Conservation (phyloP, 345 rosid species). For the Passiflora organensis region DNA sequence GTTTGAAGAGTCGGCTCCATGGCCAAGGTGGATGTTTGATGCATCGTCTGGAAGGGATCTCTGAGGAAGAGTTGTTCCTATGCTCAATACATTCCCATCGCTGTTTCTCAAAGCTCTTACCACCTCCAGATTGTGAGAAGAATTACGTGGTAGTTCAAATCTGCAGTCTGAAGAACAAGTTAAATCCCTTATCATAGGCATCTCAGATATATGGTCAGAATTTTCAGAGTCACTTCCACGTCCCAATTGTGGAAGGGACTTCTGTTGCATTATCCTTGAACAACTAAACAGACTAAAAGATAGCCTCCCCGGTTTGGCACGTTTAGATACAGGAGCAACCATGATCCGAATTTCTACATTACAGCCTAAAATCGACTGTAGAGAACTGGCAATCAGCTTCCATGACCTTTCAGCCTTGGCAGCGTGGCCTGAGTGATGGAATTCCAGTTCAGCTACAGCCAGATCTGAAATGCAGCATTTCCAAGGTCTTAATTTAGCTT, state of each 20-base stretch:
- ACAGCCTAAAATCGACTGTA: slow-evolving; percentile 69
- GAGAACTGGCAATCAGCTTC: slow-evolving; percentile 81
- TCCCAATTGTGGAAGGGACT: slow-evolving; percentile 33
- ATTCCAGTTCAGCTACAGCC: slow-evolving; percentile 76
- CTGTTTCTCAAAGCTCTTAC: slow-evolving; percentile 55
- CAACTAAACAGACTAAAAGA: slow-evolving; percentile 69
- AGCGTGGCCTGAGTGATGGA: slow-evolving; percentile 47
- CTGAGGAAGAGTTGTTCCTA: slow-evolving; percentile 33
- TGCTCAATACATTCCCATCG: slow-evolving; percentile 71
- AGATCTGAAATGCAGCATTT: slow-evolving; percentile 43
- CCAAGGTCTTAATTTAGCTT: too few relatives aligned
- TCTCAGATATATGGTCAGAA: slow-evolving; percentile 43
- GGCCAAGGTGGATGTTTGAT: slow-evolving; percentile 13
- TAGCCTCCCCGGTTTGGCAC: slow-evolving; percentile 44
- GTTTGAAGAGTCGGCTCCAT: slow-evolving; percentile 23
- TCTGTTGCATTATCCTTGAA: slow-evolving; percentile 55
- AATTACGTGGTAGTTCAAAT: slow-evolving; percentile 27
- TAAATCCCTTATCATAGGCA: slow-evolving; percentile 33
- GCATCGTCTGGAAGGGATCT: slow-evolving; percentile 30
- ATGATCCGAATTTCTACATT: slow-evolving; percentile 84
- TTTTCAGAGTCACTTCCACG: slow-evolving; percentile 39
- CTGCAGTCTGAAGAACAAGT: slow-evolving; percentile 32
- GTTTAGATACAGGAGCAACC: slow-evolving; percentile 39
- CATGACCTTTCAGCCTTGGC: slow-evolving; percentile 88
- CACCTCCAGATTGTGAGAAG: slow-evolving; percentile 28